Evolutionary conservation across 1,284 basidiomycete species (phyloP).

Genomic region (Clitocybe nebularis): DNA sequence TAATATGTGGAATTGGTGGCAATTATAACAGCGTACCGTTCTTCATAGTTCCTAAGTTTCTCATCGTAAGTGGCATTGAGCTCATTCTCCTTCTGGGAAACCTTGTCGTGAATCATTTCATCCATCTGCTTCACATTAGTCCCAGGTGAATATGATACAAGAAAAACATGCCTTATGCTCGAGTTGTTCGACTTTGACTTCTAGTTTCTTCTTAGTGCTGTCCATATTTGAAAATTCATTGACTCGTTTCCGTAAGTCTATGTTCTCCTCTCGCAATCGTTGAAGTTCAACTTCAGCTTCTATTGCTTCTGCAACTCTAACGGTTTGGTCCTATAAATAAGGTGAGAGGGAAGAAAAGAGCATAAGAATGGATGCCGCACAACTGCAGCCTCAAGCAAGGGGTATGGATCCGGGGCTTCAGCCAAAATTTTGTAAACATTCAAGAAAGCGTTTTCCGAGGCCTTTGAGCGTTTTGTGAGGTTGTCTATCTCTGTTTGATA

Average conservation of each 20-base stretch:
- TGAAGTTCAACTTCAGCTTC: constrained; percentile 72
- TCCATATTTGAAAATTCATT: constrained; percentile 66
- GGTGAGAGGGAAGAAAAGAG: background rate
- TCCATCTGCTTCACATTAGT: constrained; percentile 64
- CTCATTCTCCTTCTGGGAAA: constrained; percentile 90
- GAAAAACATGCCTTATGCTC: constrained; percentile 71
- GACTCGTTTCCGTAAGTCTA: constrained; percentile 68
- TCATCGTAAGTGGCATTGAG: constrained; percentile 96
- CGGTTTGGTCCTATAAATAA: constrained; percentile 72
- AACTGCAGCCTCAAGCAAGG: constrained; percentile 89
- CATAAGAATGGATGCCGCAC: constrained; percentile 38
- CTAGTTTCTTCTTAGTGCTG: constrained; percentile 73
- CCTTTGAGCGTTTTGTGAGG: constrained; percentile 88
- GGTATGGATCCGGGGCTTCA: constrained; percentile 95
- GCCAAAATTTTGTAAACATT: constrained; percentile 92
- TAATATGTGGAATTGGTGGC: background rate
- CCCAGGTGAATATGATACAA: background rate
- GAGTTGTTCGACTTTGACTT: constrained; percentile 69
- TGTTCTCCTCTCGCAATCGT: constrained; percentile 75
- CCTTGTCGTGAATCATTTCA: constrained; percentile 79
- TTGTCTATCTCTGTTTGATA: constrained; percentile 97
- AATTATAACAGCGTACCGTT: constrained; percentile 53
- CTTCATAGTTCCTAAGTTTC: constrained; percentile 90
- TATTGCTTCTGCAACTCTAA: constrained; percentile 78
- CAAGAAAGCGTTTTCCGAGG: constrained; percentile 90